These are phyloP conservation scores for Udeniomyces megalosporus DNA, from an alignment of 768 basidiomycete species.

Conservation along the genomic window DNA sequence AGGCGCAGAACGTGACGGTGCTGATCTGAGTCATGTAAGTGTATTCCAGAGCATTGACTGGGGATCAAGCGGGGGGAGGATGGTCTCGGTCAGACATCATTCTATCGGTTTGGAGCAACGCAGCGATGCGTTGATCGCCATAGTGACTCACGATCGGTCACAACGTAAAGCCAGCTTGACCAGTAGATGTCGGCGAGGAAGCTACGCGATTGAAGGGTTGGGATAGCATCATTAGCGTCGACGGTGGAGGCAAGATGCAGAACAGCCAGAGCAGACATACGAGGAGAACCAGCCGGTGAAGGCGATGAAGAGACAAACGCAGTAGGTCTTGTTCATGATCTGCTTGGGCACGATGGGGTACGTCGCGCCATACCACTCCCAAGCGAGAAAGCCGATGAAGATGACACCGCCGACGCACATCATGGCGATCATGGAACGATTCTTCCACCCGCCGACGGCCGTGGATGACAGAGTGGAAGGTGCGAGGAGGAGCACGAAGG, in stretches of 20 bases:
- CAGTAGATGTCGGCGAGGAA: no score
- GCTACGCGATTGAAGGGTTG: no score
- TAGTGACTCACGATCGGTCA: no score
- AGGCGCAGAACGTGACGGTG: no score
- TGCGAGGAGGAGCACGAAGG: constrained; percentile 19
- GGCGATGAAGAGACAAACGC: background rate
- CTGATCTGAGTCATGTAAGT: no score
- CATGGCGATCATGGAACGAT: constrained; percentile 14
- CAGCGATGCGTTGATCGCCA: no score
- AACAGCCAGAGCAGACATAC: background rate
- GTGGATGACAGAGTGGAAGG: constrained; percentile 22
- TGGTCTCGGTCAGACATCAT: no score
- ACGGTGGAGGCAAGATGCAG: background rate
- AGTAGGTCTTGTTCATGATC: background rate
- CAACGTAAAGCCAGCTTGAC: no score
- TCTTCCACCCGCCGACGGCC: constrained; percentile 19
- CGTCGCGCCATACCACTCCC: background rate
- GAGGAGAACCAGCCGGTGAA: background rate
- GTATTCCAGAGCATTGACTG: no score
- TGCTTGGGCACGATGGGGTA: background rate
- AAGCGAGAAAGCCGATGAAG: background rate
- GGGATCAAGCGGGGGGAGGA: no score
- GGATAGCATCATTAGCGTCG: no score
- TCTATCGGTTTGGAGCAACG: no score
- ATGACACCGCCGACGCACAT: background rate